phyloP scores from a whole-genome alignment of 345 rosid genomes.

The Gossypium turneri region DNA sequence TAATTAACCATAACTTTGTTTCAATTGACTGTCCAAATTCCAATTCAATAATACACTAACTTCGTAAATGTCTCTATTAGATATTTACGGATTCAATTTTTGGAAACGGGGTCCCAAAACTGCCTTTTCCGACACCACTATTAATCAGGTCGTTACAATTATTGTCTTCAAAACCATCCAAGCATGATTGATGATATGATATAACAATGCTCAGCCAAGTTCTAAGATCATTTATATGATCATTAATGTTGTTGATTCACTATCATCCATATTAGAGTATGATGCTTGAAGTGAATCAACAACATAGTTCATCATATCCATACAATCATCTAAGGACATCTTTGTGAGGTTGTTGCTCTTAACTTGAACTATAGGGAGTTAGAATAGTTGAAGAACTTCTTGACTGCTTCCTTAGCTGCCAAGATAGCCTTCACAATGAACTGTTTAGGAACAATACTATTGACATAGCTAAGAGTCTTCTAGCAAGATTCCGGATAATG shows the following conservation, averaged over 20 bases:
- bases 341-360: neutral
- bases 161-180: too few relatives aligned
- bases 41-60: too few relatives aligned
- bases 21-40: too few relatives aligned
- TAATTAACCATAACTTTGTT: too few relatives aligned
- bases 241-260: too few relatives aligned
- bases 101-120: constrained; percentile 17
- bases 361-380: constrained; percentile 15
- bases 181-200: too few relatives aligned
- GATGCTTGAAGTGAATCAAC: constrained; percentile 31
- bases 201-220: too few relatives aligned
- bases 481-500: constrained; percentile 46
- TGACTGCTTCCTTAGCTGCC: constrained; percentile 35
- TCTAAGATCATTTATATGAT: too few relatives aligned
- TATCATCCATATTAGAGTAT: constrained; percentile 13
- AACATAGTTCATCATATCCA: constrained; percentile 30
- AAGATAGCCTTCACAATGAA: constrained; percentile 35
- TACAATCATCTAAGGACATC: constrained; percentile 41
- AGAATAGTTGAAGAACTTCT: constrained; percentile 36
- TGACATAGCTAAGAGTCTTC: constrained; percentile 34
- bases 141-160: neutral
- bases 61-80: too few relatives aligned
- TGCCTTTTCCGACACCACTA: constrained; percentile 2
- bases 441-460: constrained; percentile 46
- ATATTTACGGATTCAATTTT: too few relatives aligned